A percentile compares a stretch with the other conserved stretches of the same genome.
These are phyloP conservation scores for Candida fluviatilis DNA, from an alignment of 805 yeast species.

Conservation along the genomic window DNA sequence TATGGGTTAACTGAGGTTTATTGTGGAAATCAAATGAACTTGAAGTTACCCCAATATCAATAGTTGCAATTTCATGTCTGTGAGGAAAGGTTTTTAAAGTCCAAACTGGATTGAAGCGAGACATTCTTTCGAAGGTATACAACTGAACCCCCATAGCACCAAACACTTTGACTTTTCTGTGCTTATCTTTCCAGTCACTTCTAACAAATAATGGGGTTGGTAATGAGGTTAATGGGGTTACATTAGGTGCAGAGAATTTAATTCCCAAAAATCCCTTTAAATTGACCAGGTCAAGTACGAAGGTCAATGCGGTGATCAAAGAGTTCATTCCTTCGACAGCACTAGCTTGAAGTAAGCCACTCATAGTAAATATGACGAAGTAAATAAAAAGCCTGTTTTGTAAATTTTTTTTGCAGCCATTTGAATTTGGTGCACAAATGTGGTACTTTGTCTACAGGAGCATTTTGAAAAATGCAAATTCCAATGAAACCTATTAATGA, in stretches of 20 bases:
- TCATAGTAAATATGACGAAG: slow-evolving; percentile 11
- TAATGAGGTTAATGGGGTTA: slow-evolving; percentile 35
- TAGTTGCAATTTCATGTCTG: slow-evolving; percentile 46
- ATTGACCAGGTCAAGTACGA: slow-evolving; percentile 39
- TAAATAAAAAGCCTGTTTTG: not conserved
- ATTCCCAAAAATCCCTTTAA: slow-evolving; percentile 34
- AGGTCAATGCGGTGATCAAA: slow-evolving; percentile 36
- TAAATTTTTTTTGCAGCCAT: slow-evolving; percentile 4
- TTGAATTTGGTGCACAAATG: not conserved
- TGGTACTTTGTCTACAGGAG: not conserved
- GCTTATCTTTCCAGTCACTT: slow-evolving; percentile 44
- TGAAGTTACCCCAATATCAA: slow-evolving; percentile 45
- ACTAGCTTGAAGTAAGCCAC: slow-evolving; percentile 40
- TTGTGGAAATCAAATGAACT: slow-evolving; percentile 48
- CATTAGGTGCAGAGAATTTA: slow-evolving; percentile 36
- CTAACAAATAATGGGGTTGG: slow-evolving; percentile 46
- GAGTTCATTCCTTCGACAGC: slow-evolving; percentile 43
- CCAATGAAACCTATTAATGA: no score
- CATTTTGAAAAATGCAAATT: no score
- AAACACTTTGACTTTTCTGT: slow-evolving; percentile 47
- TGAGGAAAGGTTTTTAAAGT: slow-evolving; percentile 41
- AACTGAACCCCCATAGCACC: slow-evolving; percentile 37
- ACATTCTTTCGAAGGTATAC: slow-evolving; percentile 49
- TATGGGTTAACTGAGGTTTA: slow-evolving; percentile 41
- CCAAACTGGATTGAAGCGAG: slow-evolving; percentile 50